A percentile compares a stretch with the other conserved stretches of the same genome.
phyloP scores from a whole-genome alignment of 495 filamentous ascomycete species.

The Thermothielavioides terrestris region DNA sequence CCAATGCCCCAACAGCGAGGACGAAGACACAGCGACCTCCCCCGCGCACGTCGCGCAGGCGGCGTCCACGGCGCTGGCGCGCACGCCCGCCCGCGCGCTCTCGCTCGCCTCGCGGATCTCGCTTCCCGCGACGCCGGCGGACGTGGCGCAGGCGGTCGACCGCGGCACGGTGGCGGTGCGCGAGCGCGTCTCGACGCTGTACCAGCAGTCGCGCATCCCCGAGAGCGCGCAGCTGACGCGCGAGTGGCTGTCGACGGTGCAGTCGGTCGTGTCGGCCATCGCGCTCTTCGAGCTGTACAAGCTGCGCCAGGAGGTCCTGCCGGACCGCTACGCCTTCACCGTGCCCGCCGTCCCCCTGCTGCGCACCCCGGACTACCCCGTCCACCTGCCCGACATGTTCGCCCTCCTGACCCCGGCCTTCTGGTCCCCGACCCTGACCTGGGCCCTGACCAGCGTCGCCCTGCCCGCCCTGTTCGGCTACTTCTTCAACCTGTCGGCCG shows the following conservation, averaged over 20 bases:
- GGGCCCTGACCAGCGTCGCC: constrained; percentile 61
- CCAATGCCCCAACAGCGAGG: neutral
- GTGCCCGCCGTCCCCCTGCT: constrained; percentile 53
- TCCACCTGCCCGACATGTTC: constrained; percentile 76
- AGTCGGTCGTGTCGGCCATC: constrained; percentile 53
- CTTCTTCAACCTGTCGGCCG: constrained; percentile 72
- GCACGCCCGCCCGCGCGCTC: constrained; percentile 51
- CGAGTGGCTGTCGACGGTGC: constrained; percentile 59
- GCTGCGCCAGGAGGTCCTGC: constrained; percentile 54
- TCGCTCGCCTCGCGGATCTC: constrained; percentile 43
- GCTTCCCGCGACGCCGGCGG: constrained; percentile 75
- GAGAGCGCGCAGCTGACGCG: constrained; percentile 52
- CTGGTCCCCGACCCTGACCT: constrained; percentile 75
- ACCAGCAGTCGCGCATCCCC: constrained; percentile 41
- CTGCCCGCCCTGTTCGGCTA: constrained; percentile 66
- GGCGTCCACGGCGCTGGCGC: constrained; percentile 40
- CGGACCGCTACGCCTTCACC: constrained; percentile 60
- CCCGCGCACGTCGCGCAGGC: constrained; percentile 14
- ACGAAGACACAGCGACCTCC: neutral
- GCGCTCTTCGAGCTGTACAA: constrained; percentile 55
- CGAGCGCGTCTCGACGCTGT: constrained; percentile 39
- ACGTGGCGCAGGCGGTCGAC: constrained; percentile 78
- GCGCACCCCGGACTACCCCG: constrained; percentile 36
- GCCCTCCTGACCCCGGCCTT: constrained; percentile 65
- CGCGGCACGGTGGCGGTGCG: constrained; percentile 57